Percentiles rank a stretch among this genome's conserved stretches.
phyloP scores from a whole-genome alignment of 2,329 filamentous ascomycete genomes.

The Monosporascus sp. region DNA sequence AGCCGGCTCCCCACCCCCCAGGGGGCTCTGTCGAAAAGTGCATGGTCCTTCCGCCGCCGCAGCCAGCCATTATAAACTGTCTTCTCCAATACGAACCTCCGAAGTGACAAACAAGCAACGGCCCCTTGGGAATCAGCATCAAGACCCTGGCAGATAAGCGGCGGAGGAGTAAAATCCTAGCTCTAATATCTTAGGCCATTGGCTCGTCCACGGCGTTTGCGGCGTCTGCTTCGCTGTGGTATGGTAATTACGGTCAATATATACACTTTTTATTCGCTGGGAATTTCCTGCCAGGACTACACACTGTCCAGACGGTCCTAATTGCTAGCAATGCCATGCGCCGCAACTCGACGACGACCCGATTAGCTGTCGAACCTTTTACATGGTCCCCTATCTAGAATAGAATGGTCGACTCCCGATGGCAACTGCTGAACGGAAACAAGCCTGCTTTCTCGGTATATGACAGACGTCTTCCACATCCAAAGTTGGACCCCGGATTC shows the following conservation, averaged over 20 bases:
- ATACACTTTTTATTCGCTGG: background rate
- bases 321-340: background rate
- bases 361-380: background rate
- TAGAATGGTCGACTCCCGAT: background rate
- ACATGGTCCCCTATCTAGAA: background rate
- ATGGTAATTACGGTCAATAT: background rate
- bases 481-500: slow-evolving; percentile 11
- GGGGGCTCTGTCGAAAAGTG: too few relatives aligned
- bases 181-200: background rate
- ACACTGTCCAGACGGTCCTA: background rate
- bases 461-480: slow-evolving; percentile 13
- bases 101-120: background rate
- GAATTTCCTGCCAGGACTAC: background rate
- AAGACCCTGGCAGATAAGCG: background rate
- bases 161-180: background rate
- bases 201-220: background rate
- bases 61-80: too few relatives aligned
- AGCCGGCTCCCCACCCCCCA: too few relatives aligned
- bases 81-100: background rate
- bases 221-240: background rate
- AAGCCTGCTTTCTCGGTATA: slow-evolving; percentile 12
- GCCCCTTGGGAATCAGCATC: background rate
- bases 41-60: too few relatives aligned
- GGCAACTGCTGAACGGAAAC: slow-evolving; percentile 12
- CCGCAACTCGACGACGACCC: background rate